phyloP scores from a whole-genome alignment of 176 grass and related monocot species.

The Carex parvula region DNA sequence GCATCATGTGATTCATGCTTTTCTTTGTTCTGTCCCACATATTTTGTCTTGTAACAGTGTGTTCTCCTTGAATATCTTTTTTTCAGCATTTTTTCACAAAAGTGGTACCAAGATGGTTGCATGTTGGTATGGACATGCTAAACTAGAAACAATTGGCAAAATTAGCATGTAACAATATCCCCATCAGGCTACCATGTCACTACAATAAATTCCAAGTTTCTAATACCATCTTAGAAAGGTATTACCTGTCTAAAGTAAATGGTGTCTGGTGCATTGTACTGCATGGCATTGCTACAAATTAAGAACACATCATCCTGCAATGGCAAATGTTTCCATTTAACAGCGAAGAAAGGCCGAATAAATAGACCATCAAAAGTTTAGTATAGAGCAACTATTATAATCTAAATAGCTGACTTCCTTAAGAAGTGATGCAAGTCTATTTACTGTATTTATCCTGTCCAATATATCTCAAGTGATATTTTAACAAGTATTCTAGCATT shows the following conservation, averaged over 20 bases:
- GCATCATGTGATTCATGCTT: neutral
- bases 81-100: neutral
- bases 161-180: neutral
- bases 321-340: constrained; percentile 18
- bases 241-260: constrained; percentile 97
- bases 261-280: constrained; percentile 96
- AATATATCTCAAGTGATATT: neutral
- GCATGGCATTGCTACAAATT: constrained; percentile 97
- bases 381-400: neutral
- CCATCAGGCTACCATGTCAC: neutral
- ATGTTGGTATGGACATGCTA: neutral
- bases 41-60: neutral
- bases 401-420: neutral
- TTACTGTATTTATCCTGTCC: constrained; percentile 5
- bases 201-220: neutral
- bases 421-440: neutral
- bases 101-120: neutral
- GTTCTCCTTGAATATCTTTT: neutral
- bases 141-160: neutral
- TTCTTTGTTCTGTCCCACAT: neutral
- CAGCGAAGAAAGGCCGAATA: neutral
- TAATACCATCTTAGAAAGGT: neutral
- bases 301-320: constrained; percentile 97
- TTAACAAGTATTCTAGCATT: neutral
- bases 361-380: neutral